Evolutionary conservation across 2,329 filamentous ascomycete species (phyloP), one percentile per base, ranked within the genome.

Genomic region (Fusarium sp.): DNA sequence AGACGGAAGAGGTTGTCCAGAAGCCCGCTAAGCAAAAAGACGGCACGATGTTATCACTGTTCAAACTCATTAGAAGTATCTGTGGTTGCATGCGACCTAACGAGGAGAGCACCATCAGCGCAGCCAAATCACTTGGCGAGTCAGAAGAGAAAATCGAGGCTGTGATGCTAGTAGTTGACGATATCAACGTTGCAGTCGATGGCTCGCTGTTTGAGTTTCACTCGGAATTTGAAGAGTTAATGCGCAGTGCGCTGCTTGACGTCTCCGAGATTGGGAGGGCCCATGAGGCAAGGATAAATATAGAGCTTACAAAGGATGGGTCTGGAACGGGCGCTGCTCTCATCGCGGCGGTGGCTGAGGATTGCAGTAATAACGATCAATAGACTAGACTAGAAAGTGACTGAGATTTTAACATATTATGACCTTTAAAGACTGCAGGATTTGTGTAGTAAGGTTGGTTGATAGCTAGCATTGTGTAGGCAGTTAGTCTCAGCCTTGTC

Each of bases 291-390:
- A 56, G 57, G 8, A 42, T 62, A 31, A 62, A 28, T 12, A 62
- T 62, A 38, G 60, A 62, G 23, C 60, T 62, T n/a, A 62, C 60
- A 1, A 49, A 52, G 12, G 60, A 62, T 0, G 60, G 60, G 0
- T 62, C 60, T 1, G 57, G 60, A 3, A 62, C 57, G 7, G 60
- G 57, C 7, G 60, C 57, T 18, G 57, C 60, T 8, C 31, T 62
- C 1, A 62, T 62, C 12, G 60, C 60, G 8, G 57, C 60, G 4
- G 49, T 53, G 18, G 42, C 42, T 31, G 28, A 28, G 8, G n/a
- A 45, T 30, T 16, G 11, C 18, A 16, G 6, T 2, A 8, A 18
- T 45, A 11, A 20, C 13, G 7, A 31, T 18, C 30, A 8, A 45
- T 45, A 45, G 28, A 45, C 42, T 31, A 31, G 11, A 45, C 12